Conservation (phyloP, 2,329 filamentous ascomycete species). For the Alternaria hordeiaustralica region DNA sequence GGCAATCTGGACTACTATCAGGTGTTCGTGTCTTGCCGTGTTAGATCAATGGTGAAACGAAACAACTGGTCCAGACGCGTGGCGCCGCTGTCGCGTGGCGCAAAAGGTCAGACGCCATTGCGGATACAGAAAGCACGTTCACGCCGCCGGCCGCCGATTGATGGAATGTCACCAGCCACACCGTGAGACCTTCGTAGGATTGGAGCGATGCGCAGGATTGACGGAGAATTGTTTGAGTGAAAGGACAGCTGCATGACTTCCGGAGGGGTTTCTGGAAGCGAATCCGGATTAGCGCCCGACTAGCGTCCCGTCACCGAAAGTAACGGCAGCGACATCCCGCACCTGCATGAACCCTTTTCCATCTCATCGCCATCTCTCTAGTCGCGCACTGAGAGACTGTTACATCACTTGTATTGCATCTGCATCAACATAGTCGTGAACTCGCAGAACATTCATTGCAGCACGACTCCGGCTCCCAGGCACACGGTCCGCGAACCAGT, state of each 20-base stretch:
- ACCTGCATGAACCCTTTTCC: neutral
- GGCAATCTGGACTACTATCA: neutral
- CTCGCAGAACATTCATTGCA: neutral
- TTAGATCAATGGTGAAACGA: constrained; percentile 27
- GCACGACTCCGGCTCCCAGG: neutral
- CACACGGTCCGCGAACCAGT: neutral
- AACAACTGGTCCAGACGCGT: constrained; percentile 16
- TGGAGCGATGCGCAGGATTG: neutral
- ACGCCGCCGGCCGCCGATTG: constrained; percentile 19
- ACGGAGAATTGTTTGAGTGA: neutral
- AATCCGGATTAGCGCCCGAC: neutral
- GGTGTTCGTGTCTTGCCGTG: neutral
- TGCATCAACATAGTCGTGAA: neutral
- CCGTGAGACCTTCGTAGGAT: neutral
- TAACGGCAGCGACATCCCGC: neutral
- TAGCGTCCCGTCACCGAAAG: neutral
- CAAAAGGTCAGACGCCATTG: neutral
- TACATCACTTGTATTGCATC: neutral
- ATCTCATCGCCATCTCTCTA: neutral
- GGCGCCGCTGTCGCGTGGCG: constrained; percentile 9
- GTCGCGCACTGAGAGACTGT: neutral
- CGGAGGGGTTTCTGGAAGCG: neutral
- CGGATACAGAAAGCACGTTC: neutral
- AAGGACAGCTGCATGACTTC: neutral
- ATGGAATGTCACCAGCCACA: constrained; percentile 20